Conservation (phyloP, 129 eudicot species). For the Smallanthus sonchifolius region DNA sequence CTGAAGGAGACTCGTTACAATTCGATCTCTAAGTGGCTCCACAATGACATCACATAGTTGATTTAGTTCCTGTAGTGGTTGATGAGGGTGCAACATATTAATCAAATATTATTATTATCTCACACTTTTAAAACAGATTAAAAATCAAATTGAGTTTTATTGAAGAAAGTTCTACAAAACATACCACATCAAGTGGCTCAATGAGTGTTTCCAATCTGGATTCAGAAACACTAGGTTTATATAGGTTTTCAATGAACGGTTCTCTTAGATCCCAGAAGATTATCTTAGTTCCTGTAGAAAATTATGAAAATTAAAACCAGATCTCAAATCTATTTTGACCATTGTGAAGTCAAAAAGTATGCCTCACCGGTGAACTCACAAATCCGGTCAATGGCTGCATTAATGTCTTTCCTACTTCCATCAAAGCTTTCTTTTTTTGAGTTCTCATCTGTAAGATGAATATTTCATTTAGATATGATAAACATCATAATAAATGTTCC, state of each 20-base stretch:
- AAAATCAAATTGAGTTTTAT: background rate
- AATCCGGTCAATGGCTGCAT: conserved; percentile 89
- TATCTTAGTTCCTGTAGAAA: conserved; percentile 69
- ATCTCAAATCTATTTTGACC: background rate
- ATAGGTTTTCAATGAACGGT: conserved; percentile 77
- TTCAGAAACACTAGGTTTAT: conserved; percentile 76
- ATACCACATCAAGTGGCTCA: conserved; percentile 86
- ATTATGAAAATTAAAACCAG: background rate
- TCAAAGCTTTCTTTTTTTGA: conserved; percentile 66
- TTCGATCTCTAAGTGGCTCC: conserved; percentile 90
- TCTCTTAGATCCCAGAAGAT: conserved; percentile 94
- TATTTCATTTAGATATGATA: conserved; percentile 8
- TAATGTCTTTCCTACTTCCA: conserved; percentile 93
- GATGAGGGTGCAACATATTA: background rate
- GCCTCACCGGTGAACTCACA: conserved; percentile 90
- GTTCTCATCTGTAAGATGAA: conserved; percentile 39
- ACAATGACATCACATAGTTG: conserved; percentile 83
- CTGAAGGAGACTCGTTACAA: conserved; percentile 91
- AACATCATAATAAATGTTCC: background rate
- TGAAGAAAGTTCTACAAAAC: conserved; percentile 2
- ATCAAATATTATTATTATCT: background rate
- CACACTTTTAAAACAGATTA: background rate
- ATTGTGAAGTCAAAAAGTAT: background rate
- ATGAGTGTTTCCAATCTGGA: conserved; percentile 78
- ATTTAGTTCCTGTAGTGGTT: conserved; percentile 64